Evolutionary conservation across 176 grass and related monocot genomes (phyloP).

Genomic region (Raddia guianensis): DNA sequence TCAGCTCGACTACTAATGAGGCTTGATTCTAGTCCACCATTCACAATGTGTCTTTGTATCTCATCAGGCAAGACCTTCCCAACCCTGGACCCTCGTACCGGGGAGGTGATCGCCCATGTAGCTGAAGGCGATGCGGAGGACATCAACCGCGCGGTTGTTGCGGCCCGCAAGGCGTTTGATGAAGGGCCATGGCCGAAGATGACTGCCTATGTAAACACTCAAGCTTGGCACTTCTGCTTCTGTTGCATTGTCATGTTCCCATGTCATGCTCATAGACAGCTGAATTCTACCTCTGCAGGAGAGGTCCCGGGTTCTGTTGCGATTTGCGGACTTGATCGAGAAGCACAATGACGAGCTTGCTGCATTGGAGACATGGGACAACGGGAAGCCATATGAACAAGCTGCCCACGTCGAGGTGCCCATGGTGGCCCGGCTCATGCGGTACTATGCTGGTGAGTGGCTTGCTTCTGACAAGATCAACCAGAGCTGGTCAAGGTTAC

Average conservation of each 20-base stretch:
- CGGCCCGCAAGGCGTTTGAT: slow-evolving; percentile 89
- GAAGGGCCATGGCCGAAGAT: slow-evolving; percentile 92
- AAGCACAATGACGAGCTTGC: slow-evolving; percentile 94
- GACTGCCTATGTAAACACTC: slow-evolving; percentile 72
- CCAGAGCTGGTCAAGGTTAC: not conserved
- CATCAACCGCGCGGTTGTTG: slow-evolving; percentile 53
- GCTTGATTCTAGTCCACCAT: not conserved
- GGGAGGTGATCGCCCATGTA: slow-evolving; percentile 77
- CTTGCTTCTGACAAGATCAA: not conserved
- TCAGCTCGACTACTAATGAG: not conserved
- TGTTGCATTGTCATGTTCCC: not conserved
- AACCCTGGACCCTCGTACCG: slow-evolving; percentile 76
- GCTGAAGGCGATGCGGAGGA: slow-evolving; percentile 75
- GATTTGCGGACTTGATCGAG: slow-evolving; percentile 90
- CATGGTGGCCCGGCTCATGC: slow-evolving; percentile 81
- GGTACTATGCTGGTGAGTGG: slow-evolving; percentile 79
- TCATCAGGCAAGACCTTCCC: slow-evolving; percentile 77
- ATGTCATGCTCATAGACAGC: slow-evolving; percentile 9
- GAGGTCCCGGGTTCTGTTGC: slow-evolving; percentile 63
- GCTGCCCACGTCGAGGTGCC: slow-evolving; percentile 70
- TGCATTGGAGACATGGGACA: slow-evolving; percentile 97
- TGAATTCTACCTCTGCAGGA: slow-evolving; percentile 54
- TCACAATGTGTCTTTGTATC: not conserved
- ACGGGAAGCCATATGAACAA: slow-evolving; percentile 90
- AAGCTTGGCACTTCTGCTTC: not conserved